These are phyloP conservation scores for Tolypocladium pustulatum DNA, from an alignment of 2,329 filamentous ascomycete species.

Conservation along the genomic window DNA sequence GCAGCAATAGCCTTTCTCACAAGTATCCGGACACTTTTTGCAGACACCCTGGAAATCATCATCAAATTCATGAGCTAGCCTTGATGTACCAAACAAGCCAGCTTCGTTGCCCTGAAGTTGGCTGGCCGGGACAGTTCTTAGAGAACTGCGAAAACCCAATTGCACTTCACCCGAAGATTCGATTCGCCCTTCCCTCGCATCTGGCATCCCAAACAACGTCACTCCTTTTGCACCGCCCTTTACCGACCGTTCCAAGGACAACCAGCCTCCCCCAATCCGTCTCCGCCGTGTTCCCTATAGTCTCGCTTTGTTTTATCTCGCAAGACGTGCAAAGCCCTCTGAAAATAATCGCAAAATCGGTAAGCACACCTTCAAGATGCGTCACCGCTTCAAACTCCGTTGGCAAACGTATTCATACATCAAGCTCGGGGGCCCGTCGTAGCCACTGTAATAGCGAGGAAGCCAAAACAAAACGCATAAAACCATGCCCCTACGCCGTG, in stretches of 20 bases:
- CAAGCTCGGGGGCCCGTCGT: constrained; percentile 10
- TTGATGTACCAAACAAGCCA: not conserved
- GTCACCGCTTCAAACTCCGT: not conserved
- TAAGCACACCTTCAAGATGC: not conserved
- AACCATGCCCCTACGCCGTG: constrained; percentile 13
- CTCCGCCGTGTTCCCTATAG: not conserved
- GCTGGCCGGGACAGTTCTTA: not conserved
- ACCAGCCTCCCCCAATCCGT: not conserved
- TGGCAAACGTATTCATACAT: constrained; percentile 17
- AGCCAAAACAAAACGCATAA: constrained; percentile 9
- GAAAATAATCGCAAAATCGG: not conserved
- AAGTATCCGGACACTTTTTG: not conserved
- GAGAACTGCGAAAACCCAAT: not conserved
- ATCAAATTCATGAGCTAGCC: constrained; percentile 5
- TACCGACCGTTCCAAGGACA: not conserved
- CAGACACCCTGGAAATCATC: not conserved
- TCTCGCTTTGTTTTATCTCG: not conserved
- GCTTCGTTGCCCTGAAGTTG: not conserved
- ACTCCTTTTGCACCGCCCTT: not conserved
- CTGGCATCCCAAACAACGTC: not conserved
- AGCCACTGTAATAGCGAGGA: constrained; percentile 13
- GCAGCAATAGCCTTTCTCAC: too few relatives aligned
- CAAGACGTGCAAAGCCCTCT: not conserved
- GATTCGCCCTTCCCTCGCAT: not conserved
- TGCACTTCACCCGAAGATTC: not conserved